Percentiles rank a stretch among this genome's conserved stretches.
Conservation (phyloP, 2,329 filamentous ascomycete genomes). For the Podosphaera xanthii region DNA sequence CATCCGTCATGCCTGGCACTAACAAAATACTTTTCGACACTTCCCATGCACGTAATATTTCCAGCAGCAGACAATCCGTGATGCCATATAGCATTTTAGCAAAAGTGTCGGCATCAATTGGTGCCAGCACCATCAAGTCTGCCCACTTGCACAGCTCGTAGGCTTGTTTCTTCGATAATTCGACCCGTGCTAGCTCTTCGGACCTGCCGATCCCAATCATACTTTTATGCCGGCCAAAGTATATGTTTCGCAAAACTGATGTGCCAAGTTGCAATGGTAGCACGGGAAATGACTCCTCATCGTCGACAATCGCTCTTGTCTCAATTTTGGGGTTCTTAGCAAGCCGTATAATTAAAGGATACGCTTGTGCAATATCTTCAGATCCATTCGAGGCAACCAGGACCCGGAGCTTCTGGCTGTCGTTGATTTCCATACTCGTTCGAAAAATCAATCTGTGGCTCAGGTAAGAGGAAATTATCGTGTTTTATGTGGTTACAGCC, state of each 20-base stretch:
- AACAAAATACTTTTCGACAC: conserved; percentile 65
- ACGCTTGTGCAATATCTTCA: conserved; percentile 40
- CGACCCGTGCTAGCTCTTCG: conserved; percentile 17
- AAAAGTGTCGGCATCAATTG: conserved; percentile 64
- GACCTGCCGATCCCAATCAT: conserved; percentile 10
- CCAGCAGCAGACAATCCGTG: conserved; percentile 57
- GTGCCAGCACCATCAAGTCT: conserved; percentile 62
- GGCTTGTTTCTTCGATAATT: conserved; percentile 29
- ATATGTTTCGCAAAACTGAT: conserved; percentile 33
- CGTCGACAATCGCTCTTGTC: conserved; percentile 36
- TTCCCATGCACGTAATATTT: conserved; percentile 70
- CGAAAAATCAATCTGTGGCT: too few relatives aligned
- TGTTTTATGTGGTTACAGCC: too few relatives aligned
- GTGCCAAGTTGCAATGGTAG: conserved; percentile 39
- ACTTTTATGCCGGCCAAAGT: conserved; percentile 13
- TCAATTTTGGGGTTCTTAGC: conserved; percentile 41
- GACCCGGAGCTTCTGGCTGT: conserved; percentile 32
- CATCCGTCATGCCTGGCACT: conserved; percentile 69
- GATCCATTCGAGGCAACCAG: conserved; percentile 43
- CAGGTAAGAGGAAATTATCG: too few relatives aligned
- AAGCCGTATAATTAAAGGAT: conserved; percentile 41
- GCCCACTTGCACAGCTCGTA: conserved; percentile 67
- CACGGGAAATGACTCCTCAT: conserved; percentile 26
- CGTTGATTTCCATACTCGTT: conserved; percentile 19
- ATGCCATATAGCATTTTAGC: conserved; percentile 75